Base-by-base conservation (phyloP, 306 rosid genomes). In the Pyrus bretschneideri region DNA sequence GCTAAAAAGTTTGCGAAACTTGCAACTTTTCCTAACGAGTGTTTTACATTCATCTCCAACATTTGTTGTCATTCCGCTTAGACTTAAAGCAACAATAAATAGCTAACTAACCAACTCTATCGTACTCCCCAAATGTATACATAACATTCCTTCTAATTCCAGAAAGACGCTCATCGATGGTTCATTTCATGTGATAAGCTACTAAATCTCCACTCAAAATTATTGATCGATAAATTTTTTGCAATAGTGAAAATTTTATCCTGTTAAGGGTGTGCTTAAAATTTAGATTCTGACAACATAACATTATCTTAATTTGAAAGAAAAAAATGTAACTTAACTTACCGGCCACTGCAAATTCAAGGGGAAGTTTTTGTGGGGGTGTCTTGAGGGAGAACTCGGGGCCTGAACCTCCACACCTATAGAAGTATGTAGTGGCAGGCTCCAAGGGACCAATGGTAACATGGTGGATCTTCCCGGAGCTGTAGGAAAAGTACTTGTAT, bases 331-430 rank as follows among this genome's bases (percentile, higher is more conserved):
- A 9, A 60, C 10, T 29, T 19, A 29, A 86, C 93, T 64, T 67
- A 92, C 97, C 97, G 54, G 83, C 86, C 23, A 92, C 87, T 13
- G 71, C 97, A 68, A 92, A 88, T 29, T 92, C 87, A 52, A 90
- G 23, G 9, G 97, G 97, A 69, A 90, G 81, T 21, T 67, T 57
- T 1, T 80, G 17, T 1, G 96, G 90, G 1, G 97, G 93, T 10
- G 90, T 88, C 84, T 75, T 89, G 78, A 92, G 84, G 18, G 88
- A 90, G 81, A 82, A 90, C 51, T 92, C 91, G 0, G 90, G 97
- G 17, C 76, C 85, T 4, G 83, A 82, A 22, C 76, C 79, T 70
- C 86, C 86, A 51, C 89, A 85, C 5, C 81, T 67, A 18, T 85
- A 85, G 78, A 69, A 85, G 68, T 85, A 85, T 2, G 77, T 67